These are phyloP conservation scores for Coemansia sp. DNA, from an alignment of 192 early-diverging fungal species.

Conservation along the genomic window DNA sequence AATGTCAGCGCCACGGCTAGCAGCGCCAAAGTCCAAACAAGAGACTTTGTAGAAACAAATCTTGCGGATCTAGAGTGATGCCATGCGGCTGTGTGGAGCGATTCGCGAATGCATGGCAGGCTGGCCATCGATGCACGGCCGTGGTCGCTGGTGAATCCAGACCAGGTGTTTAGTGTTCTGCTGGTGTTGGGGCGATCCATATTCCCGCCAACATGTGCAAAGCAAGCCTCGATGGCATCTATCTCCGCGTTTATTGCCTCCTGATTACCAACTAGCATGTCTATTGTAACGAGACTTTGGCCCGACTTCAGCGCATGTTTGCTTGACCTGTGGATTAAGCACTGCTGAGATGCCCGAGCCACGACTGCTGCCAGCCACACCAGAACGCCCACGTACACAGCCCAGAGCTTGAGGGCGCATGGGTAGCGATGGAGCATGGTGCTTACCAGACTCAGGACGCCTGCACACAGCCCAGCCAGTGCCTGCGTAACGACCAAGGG, in stretches of 20 bases:
- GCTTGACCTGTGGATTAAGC: not conserved
- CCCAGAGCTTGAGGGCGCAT: constrained; percentile 39
- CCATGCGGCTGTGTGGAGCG: not conserved
- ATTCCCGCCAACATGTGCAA: not conserved
- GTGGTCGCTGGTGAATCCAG: constrained; percentile 16
- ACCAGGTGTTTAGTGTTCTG: constrained; percentile 21
- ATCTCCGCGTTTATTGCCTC: not conserved
- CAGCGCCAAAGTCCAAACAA: constrained; percentile 10
- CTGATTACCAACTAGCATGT: constrained; percentile 10
- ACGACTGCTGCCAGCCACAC: constrained; percentile 26
- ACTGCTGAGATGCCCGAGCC: constrained; percentile 25
- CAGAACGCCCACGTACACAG: constrained; percentile 26
- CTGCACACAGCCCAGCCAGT: constrained; percentile 9
- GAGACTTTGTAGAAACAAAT: constrained; percentile 4
- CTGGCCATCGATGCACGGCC: not conserved
- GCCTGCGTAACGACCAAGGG: constrained; percentile 26
- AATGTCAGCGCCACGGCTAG: constrained; percentile 10
- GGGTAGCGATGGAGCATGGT: constrained; percentile 21
- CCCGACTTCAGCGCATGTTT: not conserved
- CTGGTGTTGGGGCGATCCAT: constrained; percentile 13
- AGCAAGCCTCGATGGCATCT: not conserved
- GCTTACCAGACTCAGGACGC: constrained; percentile 17
- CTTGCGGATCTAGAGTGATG: constrained; percentile 13
- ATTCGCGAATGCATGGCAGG: not conserved
- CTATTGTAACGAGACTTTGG: not conserved